phyloP scores from a whole-genome alignment of 768 basidiomycete species.

The Amanita rubescens region DNA sequence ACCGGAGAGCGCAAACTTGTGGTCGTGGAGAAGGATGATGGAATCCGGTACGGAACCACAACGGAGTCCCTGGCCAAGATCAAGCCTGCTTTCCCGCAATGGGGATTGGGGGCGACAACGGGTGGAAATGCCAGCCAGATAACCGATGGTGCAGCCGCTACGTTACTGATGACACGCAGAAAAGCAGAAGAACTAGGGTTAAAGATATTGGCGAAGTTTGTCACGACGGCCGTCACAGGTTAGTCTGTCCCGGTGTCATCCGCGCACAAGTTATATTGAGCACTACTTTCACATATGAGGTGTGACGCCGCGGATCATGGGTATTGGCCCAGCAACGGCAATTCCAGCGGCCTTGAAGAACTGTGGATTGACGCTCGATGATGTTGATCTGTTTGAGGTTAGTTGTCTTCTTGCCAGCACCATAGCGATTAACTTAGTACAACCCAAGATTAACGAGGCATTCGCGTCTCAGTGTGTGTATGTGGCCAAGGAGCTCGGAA shows the following conservation, averaged over 20 bases:
- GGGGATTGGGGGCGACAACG: slow-evolving; percentile 66
- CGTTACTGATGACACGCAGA: slow-evolving; percentile 71
- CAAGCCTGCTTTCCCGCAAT: slow-evolving; percentile 74
- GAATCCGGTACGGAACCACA: slow-evolving; percentile 70
- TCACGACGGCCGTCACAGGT: slow-evolving; percentile 68
- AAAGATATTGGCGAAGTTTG: slow-evolving; percentile 67
- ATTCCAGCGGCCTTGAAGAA: slow-evolving; percentile 72
- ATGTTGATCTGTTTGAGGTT: slow-evolving; percentile 80
- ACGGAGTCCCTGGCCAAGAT: slow-evolving; percentile 57
- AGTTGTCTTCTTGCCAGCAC: slow-evolving; percentile 5
- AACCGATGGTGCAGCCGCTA: slow-evolving; percentile 78
- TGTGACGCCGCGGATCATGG: slow-evolving; percentile 79
- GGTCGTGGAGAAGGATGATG: slow-evolving; percentile 65
- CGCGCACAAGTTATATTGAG: neutral
- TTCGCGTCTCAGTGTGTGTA: slow-evolving; percentile 84
- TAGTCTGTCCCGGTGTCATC: slow-evolving; percentile 10
- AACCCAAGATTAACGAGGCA: slow-evolving; percentile 76
- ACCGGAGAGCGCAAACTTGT: slow-evolving; percentile 47
- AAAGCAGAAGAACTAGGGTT: slow-evolving; percentile 75
- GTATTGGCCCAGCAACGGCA: slow-evolving; percentile 77
- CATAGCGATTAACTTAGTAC: neutral
- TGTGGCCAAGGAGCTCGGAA: slow-evolving; percentile 53
- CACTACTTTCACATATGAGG: slow-evolving; percentile 29
- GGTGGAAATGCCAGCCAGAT: slow-evolving; percentile 85
- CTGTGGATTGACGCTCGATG: slow-evolving; percentile 54